Evolutionary conservation across 2,329 filamentous ascomycete genomes (phyloP).

Genomic region (Ascochyta pisi): DNA sequence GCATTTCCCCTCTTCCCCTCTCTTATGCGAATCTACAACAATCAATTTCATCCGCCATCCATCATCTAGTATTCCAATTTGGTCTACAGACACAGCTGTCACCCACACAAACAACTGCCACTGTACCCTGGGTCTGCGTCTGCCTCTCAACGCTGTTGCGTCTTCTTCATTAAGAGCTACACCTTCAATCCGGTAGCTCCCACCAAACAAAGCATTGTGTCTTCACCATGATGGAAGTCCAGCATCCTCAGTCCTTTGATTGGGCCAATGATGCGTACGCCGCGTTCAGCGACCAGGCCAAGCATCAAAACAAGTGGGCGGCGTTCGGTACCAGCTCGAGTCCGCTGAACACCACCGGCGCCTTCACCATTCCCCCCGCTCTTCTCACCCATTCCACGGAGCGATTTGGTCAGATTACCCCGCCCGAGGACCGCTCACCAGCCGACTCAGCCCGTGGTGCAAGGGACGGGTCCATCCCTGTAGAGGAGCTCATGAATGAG

Average conservation of each 20-base stretch:
- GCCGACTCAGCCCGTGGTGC: slow-evolving; percentile 18
- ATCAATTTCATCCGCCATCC: too few species aligned
- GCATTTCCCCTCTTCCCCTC: background rate
- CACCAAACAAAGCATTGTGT: background rate
- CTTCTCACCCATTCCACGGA: slow-evolving; percentile 39
- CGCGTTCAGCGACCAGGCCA: slow-evolving; percentile 25
- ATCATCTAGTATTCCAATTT: background rate
- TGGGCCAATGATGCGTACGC: slow-evolving; percentile 40
- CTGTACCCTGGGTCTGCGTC: background rate
- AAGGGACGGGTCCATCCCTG: slow-evolving; percentile 36
- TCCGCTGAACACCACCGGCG: slow-evolving; percentile 10
- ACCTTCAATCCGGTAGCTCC: background rate
- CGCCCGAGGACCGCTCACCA: slow-evolving; percentile 46
- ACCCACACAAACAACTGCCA: background rate
- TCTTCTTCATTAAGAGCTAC: background rate
- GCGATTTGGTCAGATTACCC: slow-evolving; percentile 47
- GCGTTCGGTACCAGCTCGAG: slow-evolving; percentile 21
- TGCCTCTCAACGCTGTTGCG: background rate
- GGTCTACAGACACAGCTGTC: background rate
- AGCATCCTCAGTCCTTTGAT: slow-evolving; percentile 29
- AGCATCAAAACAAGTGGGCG: slow-evolving; percentile 33
- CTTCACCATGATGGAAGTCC: slow-evolving; percentile 29
- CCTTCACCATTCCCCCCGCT: slow-evolving; percentile 39
- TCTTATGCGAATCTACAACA: background rate
- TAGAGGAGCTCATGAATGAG: slow-evolving; percentile 41